Conservation (phyloP, 768 basidiomycete species). For the Boletus tylopilopsis region DNA sequence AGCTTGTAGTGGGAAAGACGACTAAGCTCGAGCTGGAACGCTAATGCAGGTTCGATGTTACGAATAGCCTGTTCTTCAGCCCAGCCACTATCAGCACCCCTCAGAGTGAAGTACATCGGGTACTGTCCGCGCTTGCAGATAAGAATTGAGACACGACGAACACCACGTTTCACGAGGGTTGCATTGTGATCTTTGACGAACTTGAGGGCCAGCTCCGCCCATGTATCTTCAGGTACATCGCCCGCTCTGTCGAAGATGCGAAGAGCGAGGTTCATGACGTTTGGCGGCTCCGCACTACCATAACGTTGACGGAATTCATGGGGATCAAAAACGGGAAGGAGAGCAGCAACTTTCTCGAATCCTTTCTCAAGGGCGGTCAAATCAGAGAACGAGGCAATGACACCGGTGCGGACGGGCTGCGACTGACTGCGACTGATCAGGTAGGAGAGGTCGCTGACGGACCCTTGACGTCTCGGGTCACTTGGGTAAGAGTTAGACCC, state of each 20-base stretch:
- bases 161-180: conserved; percentile 68
- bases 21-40: conserved; percentile 95
- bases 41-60: conserved; percentile 97
- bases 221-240: conserved; percentile 71
- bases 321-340: conserved; percentile 71
- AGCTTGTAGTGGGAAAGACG: conserved; percentile 97
- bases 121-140: conserved; percentile 91
- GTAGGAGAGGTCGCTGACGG: conserved; percentile 94
- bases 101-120: conserved; percentile 91
- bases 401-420: conserved; percentile 88
- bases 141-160: conserved; percentile 88
- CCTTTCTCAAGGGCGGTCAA: conserved; percentile 63
- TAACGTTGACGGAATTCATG: conserved; percentile 74
- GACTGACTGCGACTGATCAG: conserved; percentile 82
- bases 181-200: conserved; percentile 68
- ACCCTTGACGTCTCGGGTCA: conserved; percentile 75
- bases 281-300: conserved; percentile 74
- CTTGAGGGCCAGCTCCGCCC: conserved; percentile 66
- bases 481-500: conserved; percentile 29
- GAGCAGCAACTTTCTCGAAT: conserved; percentile 67
- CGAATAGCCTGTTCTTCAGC: conserved; percentile 94
- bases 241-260: conserved; percentile 82
- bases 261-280: conserved; percentile 92
- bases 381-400: conserved; percentile 87
- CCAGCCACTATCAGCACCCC: conserved; percentile 73